Conservation (phyloP, 2,329 filamentous ascomycete species). For the Fusarium praegraminearum region DNA sequence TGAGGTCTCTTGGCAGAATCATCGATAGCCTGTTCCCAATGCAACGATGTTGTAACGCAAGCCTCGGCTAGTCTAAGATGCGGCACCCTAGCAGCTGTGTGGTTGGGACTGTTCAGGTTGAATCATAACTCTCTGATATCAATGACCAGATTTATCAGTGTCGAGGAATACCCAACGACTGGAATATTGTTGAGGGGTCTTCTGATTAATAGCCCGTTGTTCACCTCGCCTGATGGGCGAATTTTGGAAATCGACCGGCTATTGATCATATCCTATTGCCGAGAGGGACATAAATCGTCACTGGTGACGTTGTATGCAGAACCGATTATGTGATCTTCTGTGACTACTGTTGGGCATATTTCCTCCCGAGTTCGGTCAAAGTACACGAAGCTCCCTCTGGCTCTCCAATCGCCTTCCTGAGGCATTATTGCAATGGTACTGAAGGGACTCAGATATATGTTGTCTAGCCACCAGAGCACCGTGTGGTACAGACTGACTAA, state of each 20-base stretch:
- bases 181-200: slow-evolving; percentile 30
- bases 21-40: slow-evolving; percentile 36
- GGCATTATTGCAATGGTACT: slow-evolving; percentile 44
- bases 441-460: slow-evolving; percentile 38
- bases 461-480: slow-evolving; percentile 38
- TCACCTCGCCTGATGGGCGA: slow-evolving; percentile 21
- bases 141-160: slow-evolving; percentile 23
- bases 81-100: slow-evolving; percentile 38
- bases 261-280: slow-evolving; percentile 41
- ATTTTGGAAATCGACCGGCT: slow-evolving; percentile 37
- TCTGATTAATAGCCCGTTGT: slow-evolving; percentile 26
- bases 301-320: slow-evolving; percentile 22
- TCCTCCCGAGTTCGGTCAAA: slow-evolving; percentile 30
- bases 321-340: slow-evolving; percentile 17
- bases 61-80: slow-evolving; percentile 35
- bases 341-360: slow-evolving; percentile 23
- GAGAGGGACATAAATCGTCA: slow-evolving; percentile 36
- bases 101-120: slow-evolving; percentile 34
- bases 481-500: slow-evolving; percentile 34
- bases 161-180: slow-evolving; percentile 21
- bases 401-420: slow-evolving; percentile 37
- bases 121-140: slow-evolving; percentile 35
- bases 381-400: slow-evolving; percentile 37
- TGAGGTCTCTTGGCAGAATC: slow-evolving; percentile 23
- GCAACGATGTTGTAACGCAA: slow-evolving; percentile 32